Evolutionary conservation across 192 early-diverging fungal species (phyloP), one percentile per base, ranked within the genome.

Genomic region (Funneliformis mosseae): DNA sequence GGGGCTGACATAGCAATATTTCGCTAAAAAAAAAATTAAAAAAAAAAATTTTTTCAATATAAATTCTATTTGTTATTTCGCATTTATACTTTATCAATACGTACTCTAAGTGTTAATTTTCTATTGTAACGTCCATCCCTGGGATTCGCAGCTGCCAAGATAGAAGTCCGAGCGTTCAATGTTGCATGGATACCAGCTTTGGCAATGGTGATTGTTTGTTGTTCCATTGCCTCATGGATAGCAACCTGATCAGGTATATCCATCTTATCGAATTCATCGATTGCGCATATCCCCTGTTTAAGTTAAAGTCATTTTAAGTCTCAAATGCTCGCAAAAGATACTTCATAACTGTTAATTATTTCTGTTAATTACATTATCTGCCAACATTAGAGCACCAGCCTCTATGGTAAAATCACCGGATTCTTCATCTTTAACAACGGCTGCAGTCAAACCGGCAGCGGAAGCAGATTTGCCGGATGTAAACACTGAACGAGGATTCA

Each of bases 211-310:
- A 98, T 99, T 9, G 97, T 99, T 85, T 99, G 97, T 88, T 99
- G 97, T 85, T 98, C 97, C 97, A 99, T 99, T 11, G 97, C 97
- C 87, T 99, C 97, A 91, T 99, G 97, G 88, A 99, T 99, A 39
- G 97, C 96, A n/a, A 98, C 96, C 84, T 98, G 97, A 87, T 99
- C 97, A 61, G 87, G 88, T 10, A 96, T 81, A 63, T 98, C 96
- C 97, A 99, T 99, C 88, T 99, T 99, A 84, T 99, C 97, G 85
- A 99, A 99, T 83, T 99, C 97, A 85, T 99, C 97, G 78, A 99
- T 99, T 81, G 94, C 95, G 81, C 97, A 98, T 77, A 99, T 97
- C 62, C 97, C 97, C 94, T 93, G 80, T 27, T 21, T 2, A 46
- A n/a, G 41, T 39, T 42, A 76, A 69, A 74, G 8, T 63, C 3